Evolutionary conservation across 495 filamentous ascomycete species (phyloP).

Genomic region (Glonium stellatum): DNA sequence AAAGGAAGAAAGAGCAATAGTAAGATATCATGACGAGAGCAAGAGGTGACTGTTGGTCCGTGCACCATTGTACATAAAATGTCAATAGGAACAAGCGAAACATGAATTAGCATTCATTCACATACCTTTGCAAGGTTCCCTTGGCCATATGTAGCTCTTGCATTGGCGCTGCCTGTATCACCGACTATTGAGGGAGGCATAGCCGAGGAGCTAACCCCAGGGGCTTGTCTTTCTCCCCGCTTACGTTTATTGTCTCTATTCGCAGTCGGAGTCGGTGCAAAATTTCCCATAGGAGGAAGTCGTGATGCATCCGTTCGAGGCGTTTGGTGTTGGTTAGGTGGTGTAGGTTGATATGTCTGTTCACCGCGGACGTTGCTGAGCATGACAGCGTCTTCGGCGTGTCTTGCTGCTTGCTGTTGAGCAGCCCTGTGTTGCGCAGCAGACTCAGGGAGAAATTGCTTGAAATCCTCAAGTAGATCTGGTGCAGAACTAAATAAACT

Average conservation of each 20-base stretch:
- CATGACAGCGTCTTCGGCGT: constrained; percentile 59
- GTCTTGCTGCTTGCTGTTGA: constrained; percentile 49
- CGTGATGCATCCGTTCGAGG: constrained; percentile 36
- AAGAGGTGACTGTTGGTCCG: neutral
- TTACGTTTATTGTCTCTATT: constrained; percentile 80
- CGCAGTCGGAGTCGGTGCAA: constrained; percentile 73
- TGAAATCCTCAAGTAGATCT: constrained; percentile 97
- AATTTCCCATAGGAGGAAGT: constrained; percentile 86
- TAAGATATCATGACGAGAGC: too few species aligned
- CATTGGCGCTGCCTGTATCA: constrained; percentile 31
- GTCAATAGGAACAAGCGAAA: neutral
- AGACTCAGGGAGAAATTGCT: constrained; percentile 96
- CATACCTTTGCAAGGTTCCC: constrained; percentile 49
- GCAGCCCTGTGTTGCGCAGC: constrained; percentile 79
- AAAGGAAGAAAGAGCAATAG: neutral
- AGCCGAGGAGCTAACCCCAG: constrained; percentile 10
- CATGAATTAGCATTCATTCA: neutral
- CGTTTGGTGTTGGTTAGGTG: constrained; percentile 39
- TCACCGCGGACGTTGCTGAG: constrained; percentile 56
- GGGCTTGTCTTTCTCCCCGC: constrained; percentile 39
- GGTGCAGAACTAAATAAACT: constrained; percentile 86
- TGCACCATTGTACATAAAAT: neutral
- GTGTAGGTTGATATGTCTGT: constrained; percentile 37
- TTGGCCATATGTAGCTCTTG: constrained; percentile 30
- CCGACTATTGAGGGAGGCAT: constrained; percentile 21